phyloP scores from a whole-genome alignment of 805 yeast species.

The Saccharomycopsis microspora region DNA sequence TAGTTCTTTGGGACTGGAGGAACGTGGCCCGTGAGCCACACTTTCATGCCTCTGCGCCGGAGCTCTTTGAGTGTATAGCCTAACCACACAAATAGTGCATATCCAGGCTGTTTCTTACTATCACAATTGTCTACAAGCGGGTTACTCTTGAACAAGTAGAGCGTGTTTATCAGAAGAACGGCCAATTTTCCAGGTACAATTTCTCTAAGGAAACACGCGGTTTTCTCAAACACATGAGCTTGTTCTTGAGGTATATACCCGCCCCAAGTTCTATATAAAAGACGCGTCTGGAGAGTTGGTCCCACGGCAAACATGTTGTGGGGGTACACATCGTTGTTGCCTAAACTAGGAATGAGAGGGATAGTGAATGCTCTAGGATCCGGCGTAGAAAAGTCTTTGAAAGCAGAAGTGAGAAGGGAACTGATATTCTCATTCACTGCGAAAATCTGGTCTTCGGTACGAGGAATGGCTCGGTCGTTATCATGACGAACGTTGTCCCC shows the following conservation, averaged over 20 bases:
- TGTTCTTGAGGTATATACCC: slow-evolving; percentile 68
- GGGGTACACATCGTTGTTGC: slow-evolving; percentile 84
- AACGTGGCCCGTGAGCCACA: slow-evolving; percentile 82
- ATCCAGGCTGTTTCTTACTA: slow-evolving; percentile 65
- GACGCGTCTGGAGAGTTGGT: slow-evolving; percentile 80
- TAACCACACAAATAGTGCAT: slow-evolving; percentile 64
- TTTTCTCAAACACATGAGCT: slow-evolving; percentile 60
- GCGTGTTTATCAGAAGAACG: slow-evolving; percentile 65
- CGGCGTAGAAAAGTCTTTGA: slow-evolving; percentile 30
- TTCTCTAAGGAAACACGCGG: slow-evolving; percentile 65
- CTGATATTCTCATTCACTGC: slow-evolving; percentile 55
- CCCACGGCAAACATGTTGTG: slow-evolving; percentile 81
- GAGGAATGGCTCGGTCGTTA: slow-evolving; percentile 61
- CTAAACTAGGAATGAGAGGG: slow-evolving; percentile 58
- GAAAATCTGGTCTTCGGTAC: slow-evolving; percentile 63
- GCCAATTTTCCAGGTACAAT: slow-evolving; percentile 75
- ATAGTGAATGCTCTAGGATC: slow-evolving; percentile 36
- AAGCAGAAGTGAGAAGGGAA: slow-evolving; percentile 36
- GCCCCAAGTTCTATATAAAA: slow-evolving; percentile 63
- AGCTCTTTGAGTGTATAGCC: slow-evolving; percentile 65
- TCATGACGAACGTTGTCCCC: slow-evolving; percentile 86
- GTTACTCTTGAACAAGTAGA: slow-evolving; percentile 63
- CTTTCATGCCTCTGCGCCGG: slow-evolving; percentile 65
- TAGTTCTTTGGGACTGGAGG: slow-evolving; percentile 76
- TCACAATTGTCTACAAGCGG: slow-evolving; percentile 81